Conservation (phyloP, 73 alveolate genomes). For the Paramecium primaurelia region DNA sequence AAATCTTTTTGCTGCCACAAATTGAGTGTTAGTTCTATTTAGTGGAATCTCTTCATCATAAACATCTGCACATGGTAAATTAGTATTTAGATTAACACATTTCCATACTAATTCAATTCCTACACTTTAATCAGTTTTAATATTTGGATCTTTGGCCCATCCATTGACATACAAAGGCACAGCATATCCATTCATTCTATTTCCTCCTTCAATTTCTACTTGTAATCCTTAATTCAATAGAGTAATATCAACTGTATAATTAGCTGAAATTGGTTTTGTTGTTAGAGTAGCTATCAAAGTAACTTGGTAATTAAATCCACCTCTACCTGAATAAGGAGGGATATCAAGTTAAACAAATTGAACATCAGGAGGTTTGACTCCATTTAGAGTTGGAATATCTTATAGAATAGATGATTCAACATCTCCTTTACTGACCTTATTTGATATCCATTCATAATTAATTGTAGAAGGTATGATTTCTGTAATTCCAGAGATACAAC, state of each 20-base stretch:
- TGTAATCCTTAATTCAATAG: background rate
- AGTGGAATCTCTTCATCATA: background rate
- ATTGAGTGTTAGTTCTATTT: background rate
- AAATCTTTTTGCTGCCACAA: background rate
- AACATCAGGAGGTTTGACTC: background rate
- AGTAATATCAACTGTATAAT: background rate
- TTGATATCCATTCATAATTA: background rate
- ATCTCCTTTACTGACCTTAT: background rate
- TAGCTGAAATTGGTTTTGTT: background rate
- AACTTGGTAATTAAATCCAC: background rate
- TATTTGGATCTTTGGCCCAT: background rate
- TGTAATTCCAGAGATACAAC: background rate
- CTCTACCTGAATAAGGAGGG: background rate
- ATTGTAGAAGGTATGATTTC: background rate
- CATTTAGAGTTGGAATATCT: background rate
- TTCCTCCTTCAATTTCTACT: background rate
- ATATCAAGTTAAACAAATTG: background rate
- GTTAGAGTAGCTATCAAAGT: background rate
- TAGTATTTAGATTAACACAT: background rate
- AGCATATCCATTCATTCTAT: slow-evolving; percentile 3
- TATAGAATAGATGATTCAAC: background rate
- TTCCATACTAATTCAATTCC: background rate
- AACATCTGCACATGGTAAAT: background rate
- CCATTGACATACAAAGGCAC: background rate
- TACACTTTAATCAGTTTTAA: background rate